These are phyloP conservation scores for Chlamydomonas eustigma DNA, from an alignment of 139 green algal genomes.

Conservation along the genomic window DNA sequence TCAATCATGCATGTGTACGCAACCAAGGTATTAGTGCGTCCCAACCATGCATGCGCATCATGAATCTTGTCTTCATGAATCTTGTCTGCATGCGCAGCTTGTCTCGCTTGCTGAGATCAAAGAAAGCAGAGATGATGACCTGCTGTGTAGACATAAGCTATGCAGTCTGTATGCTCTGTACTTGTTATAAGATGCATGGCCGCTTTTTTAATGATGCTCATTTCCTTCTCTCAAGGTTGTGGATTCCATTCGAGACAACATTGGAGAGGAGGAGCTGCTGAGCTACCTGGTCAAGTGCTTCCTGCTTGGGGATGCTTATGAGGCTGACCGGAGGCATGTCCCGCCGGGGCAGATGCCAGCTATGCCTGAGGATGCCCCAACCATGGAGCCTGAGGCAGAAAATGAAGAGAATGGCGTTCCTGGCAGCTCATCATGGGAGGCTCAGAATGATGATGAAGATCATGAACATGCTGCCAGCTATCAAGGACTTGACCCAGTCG, in stretches of 20 bases:
- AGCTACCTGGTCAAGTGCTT: constrained; percentile 24
- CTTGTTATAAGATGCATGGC: background rate
- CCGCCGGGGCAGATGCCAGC: constrained; percentile 1
- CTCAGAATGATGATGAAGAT: no score
- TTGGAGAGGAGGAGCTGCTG: constrained; percentile 11
- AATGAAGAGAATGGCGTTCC: background rate
- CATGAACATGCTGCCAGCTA: no score
- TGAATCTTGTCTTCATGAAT: no score
- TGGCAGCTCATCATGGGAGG: background rate
- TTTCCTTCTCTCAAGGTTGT: background rate
- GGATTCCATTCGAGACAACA: constrained; percentile 5
- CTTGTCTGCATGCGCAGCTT: no score
- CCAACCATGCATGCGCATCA: no score
- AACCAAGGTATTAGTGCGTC: no score
- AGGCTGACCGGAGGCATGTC: background rate
- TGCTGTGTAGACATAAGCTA: background rate
- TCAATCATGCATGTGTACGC: no score
- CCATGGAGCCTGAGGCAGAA: background rate
- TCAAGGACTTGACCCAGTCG: no score
- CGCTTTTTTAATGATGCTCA: background rate
- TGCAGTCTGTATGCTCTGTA: no score
- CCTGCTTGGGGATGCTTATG: constrained; percentile 3
- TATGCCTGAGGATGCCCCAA: background rate
- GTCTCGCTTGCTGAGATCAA: no score
- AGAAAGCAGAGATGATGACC: no score